Evolutionary conservation across 768 basidiomycete species (phyloP).

Genomic region (Termitomyces sp.): DNA sequence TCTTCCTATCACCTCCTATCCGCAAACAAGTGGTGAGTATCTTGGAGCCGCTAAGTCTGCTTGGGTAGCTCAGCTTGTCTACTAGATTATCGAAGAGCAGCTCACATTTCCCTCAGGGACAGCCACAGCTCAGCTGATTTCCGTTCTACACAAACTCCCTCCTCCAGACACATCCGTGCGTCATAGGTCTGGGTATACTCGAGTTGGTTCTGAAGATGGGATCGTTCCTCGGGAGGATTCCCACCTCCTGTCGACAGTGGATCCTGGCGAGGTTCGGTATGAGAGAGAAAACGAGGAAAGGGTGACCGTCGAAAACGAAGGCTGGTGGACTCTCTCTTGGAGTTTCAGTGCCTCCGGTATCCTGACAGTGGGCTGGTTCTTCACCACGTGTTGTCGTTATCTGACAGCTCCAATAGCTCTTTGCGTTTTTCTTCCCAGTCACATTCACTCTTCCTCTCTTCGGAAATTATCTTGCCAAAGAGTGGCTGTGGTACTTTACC

Average conservation of each 20-base stretch:
- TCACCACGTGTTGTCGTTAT: neutral
- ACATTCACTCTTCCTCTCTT: constrained; percentile 85
- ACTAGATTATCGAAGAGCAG: constrained; percentile 88
- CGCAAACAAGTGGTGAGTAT: constrained; percentile 79
- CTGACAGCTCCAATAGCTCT: constrained; percentile 42
- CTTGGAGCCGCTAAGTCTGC: neutral
- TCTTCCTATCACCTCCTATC: constrained; percentile 94
- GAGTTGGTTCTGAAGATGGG: constrained; percentile 29
- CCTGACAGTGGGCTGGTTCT: constrained; percentile 61
- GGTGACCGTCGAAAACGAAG: constrained; percentile 52
- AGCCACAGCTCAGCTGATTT: constrained; percentile 92
- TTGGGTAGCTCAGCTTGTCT: constrained; percentile 2
- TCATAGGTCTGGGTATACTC: constrained; percentile 52
- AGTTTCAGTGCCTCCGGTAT: constrained; percentile 73
- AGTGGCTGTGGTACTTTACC: constrained; percentile 93
- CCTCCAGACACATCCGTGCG: constrained; percentile 56
- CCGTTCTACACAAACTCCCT: constrained; percentile 77
- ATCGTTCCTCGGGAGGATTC: constrained; percentile 12
- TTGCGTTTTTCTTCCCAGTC: constrained; percentile 86
- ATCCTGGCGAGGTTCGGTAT: constrained; percentile 24
- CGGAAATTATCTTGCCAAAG: constrained; percentile 71
- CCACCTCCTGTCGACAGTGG: constrained; percentile 10
- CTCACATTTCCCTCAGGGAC: constrained; percentile 93
- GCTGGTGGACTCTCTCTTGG: constrained; percentile 73
- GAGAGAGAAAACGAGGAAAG: constrained; percentile 29